phyloP scores from a whole-genome alignment of 1,284 basidiomycete genomes.

The Austroboletus rostrupii region DNA sequence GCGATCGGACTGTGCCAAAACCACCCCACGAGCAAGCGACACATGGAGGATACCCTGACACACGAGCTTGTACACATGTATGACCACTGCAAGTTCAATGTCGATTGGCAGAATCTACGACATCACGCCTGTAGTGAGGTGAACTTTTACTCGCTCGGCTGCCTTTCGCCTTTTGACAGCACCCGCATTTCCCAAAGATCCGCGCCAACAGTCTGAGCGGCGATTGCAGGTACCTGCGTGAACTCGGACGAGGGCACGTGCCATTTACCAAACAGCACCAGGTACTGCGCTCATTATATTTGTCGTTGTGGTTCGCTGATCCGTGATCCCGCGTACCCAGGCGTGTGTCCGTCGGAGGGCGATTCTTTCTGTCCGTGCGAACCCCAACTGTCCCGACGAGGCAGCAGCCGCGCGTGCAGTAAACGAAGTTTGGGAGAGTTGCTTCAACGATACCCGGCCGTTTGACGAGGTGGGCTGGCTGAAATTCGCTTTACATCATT shows the following conservation, averaged over 20 bases:
- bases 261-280: conserved; percentile 88
- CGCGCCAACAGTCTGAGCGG: conserved; percentile 91
- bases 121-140: conserved; percentile 92
- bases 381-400: conserved; percentile 76
- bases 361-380: conserved; percentile 74
- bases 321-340: conserved; percentile 36
- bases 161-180: conserved; percentile 1
- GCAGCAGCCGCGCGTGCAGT: conserved; percentile 58
- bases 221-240: conserved; percentile 83
- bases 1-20: conserved; percentile 82
- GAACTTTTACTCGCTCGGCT: conserved; percentile 24
- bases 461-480: conserved; percentile 83
- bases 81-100: conserved; percentile 61
- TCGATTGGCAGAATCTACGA: conserved; percentile 79
- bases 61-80: conserved; percentile 97
- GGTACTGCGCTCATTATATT: conserved; percentile 38
- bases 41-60: conserved; percentile 90
- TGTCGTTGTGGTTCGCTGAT: conserved; percentile 8
- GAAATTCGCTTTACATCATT: neutral
- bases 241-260: conserved; percentile 72
- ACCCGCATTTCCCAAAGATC: conserved; percentile 53
- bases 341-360: conserved; percentile 88
- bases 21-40: conserved; percentile 73
- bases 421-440: conserved; percentile 96
- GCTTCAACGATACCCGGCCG: conserved; percentile 91